Base-by-base conservation (phyloP, 1,139 yeast species). In the Suhomyces atakaporum region DNA sequence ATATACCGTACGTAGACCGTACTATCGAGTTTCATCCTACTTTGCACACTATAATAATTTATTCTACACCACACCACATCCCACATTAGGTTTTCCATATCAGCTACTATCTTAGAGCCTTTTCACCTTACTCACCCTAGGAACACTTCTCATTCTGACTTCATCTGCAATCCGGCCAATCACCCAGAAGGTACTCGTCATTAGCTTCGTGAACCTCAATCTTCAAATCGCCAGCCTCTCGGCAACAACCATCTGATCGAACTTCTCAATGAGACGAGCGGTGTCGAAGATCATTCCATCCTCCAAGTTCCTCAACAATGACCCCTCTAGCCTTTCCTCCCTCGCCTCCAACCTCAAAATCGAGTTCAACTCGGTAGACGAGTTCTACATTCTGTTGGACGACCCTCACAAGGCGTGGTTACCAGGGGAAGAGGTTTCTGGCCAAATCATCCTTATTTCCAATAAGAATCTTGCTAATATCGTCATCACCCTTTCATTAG, bases 361-460 rank as follows among this genome's bases (percentile, higher is more conserved):
- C 21, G 81, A 75, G 45, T 60, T 66, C 46, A 65, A 63, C 35
- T 60, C 74, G 6, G 70, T 77, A 43, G 73, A 75, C 36, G 88
- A 84, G 46, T 84, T 86, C 57, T 84, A 78, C 57, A 78, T 87
- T 29, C 72, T 71, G 33, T 63, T 87, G 38, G 84, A 81, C 46
- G 81, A 82, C 40, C 92, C 95, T 1, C 95, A 85, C 58, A 75
- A 77, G 51, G 65, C 75, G 14, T 81, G 79, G 71, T 60, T 67
- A 11, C 88, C 89, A 0, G 87, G 88, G 10, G 86, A 82, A 42
- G 76, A 76, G 47, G 75, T 83, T n/a, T 62, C 72, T 2, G 92
- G 92, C 6, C 81, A 77, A 47, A 71, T 79, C 16, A 73, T 79
- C 3, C 60, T 83, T 11, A 69, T 75, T 7, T 58, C 82, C 30